Evolutionary conservation across 2,329 filamentous ascomycete genomes (phyloP).

Genomic region (Penicillium verrucosum): DNA sequence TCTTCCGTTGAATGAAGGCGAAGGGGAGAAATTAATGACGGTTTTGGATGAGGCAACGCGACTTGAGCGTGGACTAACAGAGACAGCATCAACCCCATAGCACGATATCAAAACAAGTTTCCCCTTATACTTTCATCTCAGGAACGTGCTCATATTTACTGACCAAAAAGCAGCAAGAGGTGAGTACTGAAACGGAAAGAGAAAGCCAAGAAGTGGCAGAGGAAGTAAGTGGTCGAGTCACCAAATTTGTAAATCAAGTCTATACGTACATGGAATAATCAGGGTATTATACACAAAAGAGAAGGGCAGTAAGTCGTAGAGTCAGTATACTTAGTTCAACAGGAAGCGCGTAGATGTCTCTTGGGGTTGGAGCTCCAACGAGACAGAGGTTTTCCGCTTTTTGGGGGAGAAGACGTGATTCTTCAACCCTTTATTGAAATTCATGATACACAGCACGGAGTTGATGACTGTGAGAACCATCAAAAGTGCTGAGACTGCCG

Average conservation of each 20-base stretch:
- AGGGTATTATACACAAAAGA: background rate
- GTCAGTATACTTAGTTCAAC: background rate
- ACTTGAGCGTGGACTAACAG: background rate
- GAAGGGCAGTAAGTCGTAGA: background rate
- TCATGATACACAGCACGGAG: constrained; percentile 17
- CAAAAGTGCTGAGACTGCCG: constrained; percentile 12
- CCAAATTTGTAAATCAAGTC: background rate
- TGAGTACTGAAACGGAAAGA: no score
- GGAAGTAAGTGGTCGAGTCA: background rate
- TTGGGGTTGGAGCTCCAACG: constrained; percentile 2
- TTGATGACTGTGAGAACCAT: constrained; percentile 12
- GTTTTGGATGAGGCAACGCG: background rate
- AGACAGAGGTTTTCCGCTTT: background rate
- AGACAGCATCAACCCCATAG: background rate
- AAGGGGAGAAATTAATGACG: background rate
- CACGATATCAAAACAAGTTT: background rate
- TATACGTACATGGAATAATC: background rate
- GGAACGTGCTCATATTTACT: background rate
- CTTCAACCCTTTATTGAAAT: constrained; percentile 21
- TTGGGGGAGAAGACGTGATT: constrained; percentile 1
- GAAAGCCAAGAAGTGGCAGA: background rate
- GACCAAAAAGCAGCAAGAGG: background rate
- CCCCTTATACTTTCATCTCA: background rate
- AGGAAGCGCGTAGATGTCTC: constrained; percentile 5
- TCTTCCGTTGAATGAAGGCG: background rate